Evolutionary conservation across 2,329 filamentous ascomycete genomes (phyloP), one percentile per base, ranked within the genome.

Genomic region (Biscogniauxia marginata): DNA sequence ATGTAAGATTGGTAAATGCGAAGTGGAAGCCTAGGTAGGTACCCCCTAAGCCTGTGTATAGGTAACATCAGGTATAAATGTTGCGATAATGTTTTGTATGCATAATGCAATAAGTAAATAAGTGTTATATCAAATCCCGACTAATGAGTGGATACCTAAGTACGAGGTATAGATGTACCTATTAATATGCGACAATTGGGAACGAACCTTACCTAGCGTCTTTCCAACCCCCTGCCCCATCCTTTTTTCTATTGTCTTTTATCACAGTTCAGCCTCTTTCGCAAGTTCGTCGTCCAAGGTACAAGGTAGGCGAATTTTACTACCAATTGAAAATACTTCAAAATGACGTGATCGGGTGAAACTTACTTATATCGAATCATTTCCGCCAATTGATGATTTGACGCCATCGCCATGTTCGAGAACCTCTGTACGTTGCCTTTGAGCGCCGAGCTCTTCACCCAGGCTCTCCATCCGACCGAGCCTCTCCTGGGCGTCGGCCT

Each of bases 371-470:
- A n/a, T n/a, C n/a, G n/a, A n/a, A n/a, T n/a, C n/a, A n/a, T 8
- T 11, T 3, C 25, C 25, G 8, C 25, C 6, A 30, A 30, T 21
- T 22, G 22, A 46, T 46, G 21, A 44, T 53, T 50, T 54, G 25
- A 13, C 39, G 19, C 43, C 47, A 13, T 24, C 61, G 65, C 61
- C 67, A 96, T 96, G 91, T 91, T 96, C 70, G 92, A 97, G 74
- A 96, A 91, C 63, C 83, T 96, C 63, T 97, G 93, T 80, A 91
- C 90, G 22, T 84, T 98, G 47, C 92, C 93, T 61, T 85, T 98
- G 48, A 84, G 84, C 56, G 84, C 90, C 55, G 95, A 98, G 69
- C 81, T 99, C 67, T 98, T 99, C 76, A 77, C 91, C 1, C 92
- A 96, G 73, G 89, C 88, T 11, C 79, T 96, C 19, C 95, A 99